Evolutionary conservation across 2,329 filamentous ascomycete species (phyloP).

Genomic region (Colletotrichum tanaceti): DNA sequence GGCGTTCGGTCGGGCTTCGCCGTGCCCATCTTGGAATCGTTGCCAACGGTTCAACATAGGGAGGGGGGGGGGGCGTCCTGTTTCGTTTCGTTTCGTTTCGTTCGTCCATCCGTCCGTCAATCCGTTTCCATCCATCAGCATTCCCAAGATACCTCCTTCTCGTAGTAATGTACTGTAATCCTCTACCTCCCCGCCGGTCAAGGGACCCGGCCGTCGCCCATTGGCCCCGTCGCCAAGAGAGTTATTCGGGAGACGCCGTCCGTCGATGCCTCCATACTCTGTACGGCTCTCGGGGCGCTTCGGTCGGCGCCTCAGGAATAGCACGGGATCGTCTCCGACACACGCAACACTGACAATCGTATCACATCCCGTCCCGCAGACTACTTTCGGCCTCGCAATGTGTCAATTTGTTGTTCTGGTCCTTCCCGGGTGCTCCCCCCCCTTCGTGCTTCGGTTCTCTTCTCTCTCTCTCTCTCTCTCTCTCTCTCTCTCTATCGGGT

Average conservation of each 20-base stretch:
- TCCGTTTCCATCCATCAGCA: no score
- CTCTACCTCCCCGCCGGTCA: no score
- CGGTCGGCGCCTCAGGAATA: slow-evolving; percentile 17
- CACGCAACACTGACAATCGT: background rate
- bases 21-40: slow-evolving; percentile 12
- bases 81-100: background rate
- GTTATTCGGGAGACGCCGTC: no score
- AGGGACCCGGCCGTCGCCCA: slow-evolving; percentile 8
- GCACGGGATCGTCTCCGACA: slow-evolving; percentile 23
- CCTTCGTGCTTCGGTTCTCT: no score
- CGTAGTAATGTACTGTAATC: no score
- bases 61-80: background rate
- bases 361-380: slow-evolving; percentile 1
- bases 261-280: slow-evolving; percentile 18
- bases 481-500: no score
- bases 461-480: no score
- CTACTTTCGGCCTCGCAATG: background rate
- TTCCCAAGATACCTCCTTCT: background rate
- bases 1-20: background rate
- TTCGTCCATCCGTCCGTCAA: background rate
- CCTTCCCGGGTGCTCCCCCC: background rate
- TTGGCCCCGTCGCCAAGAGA: no score
- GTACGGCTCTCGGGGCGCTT: background rate
- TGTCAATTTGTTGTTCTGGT: background rate
- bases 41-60: background rate